Percentiles rank a stretch among this genome's conserved stretches.
These are phyloP conservation scores for Candida ascalaphidarum DNA, from an alignment of 805 yeast species.

Conservation along the genomic window DNA sequence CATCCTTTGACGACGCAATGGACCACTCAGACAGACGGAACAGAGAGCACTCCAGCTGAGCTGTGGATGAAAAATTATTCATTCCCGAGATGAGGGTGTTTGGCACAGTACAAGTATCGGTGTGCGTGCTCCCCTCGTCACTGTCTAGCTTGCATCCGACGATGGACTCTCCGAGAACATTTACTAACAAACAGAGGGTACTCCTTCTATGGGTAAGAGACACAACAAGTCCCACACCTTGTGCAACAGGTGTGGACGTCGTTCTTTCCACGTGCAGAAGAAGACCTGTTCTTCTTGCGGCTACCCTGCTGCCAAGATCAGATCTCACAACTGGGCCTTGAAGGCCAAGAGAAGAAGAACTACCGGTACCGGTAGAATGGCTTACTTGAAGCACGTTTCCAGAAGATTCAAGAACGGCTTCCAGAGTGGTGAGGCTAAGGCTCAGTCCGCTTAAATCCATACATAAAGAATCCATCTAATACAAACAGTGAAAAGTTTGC, in stretches of 20 bases:
- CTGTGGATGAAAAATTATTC: too few relatives aligned
- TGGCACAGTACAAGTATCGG: too few relatives aligned
- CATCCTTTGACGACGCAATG: too few relatives aligned
- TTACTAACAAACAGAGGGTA: conserved; percentile 80
- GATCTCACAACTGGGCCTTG: conserved; percentile 98
- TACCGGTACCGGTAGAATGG: conserved; percentile 99
- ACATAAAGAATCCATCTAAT: too few relatives aligned
- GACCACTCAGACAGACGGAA: too few relatives aligned
- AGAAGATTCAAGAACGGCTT: conserved; percentile 99
- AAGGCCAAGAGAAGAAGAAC: conserved; percentile 99
- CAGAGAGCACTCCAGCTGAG: too few relatives aligned
- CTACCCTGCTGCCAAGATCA: conserved; percentile 98
- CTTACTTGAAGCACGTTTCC: conserved; percentile 92
- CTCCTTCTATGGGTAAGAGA: conserved; percentile 99
- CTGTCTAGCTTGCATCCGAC: too few relatives aligned
- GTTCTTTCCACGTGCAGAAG: conserved; percentile 99
- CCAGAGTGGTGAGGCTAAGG: conserved; percentile 79
- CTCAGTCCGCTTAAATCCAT: conserved; percentile 56
- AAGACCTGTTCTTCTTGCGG: conserved; percentile 98
- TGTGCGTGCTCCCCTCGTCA: too few relatives aligned
- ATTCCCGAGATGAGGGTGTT: too few relatives aligned
- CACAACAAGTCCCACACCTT: conserved; percentile 99
- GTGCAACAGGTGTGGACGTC: conserved; percentile 98
- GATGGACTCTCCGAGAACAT: too few relatives aligned
- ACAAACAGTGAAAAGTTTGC: too few relatives aligned